phyloP scores from a whole-genome alignment of 768 basidiomycete species.

The Boletus rubroflammeus region DNA sequence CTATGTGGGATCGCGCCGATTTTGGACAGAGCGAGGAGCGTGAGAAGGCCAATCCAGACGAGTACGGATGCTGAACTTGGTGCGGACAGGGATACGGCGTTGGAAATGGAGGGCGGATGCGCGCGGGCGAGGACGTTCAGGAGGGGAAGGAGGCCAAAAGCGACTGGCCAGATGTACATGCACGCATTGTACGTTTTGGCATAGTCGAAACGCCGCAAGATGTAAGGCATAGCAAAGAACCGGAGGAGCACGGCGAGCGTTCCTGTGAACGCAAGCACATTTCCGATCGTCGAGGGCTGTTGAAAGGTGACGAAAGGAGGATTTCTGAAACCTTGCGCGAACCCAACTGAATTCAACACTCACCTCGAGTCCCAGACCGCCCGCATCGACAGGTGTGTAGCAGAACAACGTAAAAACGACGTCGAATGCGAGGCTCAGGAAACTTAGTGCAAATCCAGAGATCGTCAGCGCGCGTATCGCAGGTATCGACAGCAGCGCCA shows the following conservation, averaged over 20 bases:
- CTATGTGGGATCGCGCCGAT: constrained; percentile 30
- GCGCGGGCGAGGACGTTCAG: constrained; percentile 47
- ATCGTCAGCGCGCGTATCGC: constrained; percentile 48
- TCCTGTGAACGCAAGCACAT: constrained; percentile 51
- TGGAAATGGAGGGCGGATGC: not conserved
- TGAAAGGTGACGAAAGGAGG: no score
- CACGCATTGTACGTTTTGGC: constrained; percentile 48
- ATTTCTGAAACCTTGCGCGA: not conserved
- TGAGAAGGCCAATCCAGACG: constrained; percentile 47
- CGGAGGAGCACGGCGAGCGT: constrained; percentile 46
- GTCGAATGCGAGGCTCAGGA: constrained; percentile 55
- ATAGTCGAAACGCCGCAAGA: constrained; percentile 47
- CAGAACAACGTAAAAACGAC: constrained; percentile 65
- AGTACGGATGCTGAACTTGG: constrained; percentile 18
- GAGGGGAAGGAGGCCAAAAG: constrained; percentile 46
- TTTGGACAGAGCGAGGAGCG: constrained; percentile 38
- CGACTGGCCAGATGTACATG: constrained; percentile 52
- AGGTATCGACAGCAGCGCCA: constrained; percentile 44
- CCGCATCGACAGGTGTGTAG: constrained; percentile 52
- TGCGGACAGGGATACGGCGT: constrained; percentile 8
- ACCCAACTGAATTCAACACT: constrained; percentile 15
- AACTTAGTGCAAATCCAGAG: constrained; percentile 49
- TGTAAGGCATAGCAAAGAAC: constrained; percentile 47
- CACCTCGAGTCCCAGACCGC: constrained; percentile 57
- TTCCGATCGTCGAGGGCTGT: constrained; percentile 55